Conservation (phyloP, 306 rosid genomes). For the Fagus sylvatica region DNA sequence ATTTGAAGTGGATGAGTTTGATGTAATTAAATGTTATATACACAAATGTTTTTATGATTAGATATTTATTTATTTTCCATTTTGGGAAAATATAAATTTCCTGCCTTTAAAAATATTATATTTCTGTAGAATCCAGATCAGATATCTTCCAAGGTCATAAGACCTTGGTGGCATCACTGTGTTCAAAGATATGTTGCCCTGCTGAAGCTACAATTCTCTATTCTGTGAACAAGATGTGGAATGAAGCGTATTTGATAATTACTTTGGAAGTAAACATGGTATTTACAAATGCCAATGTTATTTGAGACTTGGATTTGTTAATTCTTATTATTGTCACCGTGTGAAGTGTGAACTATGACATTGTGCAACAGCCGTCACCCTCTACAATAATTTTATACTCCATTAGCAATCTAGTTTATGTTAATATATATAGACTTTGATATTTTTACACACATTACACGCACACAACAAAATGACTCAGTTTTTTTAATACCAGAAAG, state of each 20-base stretch:
- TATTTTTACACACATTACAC: neutral
- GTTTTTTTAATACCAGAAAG: neutral
- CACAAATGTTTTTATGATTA: no score
- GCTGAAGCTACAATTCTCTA: conserved; percentile 51
- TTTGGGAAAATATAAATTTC: neutral
- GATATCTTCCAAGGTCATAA: no score
- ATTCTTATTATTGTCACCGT: no score
- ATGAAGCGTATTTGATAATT: neutral
- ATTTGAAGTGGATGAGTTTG: no score
- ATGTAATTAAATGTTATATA: no score
- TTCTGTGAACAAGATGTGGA: neutral
- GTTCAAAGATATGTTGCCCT: conserved; percentile 62
- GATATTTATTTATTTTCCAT: no score
- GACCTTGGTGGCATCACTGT: conserved; percentile 43
- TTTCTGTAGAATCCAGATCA: conserved; percentile 28
- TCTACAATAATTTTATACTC: neutral
- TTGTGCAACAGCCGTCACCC: neutral
- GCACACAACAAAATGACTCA: neutral
- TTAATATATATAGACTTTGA: no score
- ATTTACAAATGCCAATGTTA: no score
- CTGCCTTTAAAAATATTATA: conserved; percentile 8
- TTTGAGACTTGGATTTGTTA: no score
- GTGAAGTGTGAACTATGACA: conserved; percentile 12
- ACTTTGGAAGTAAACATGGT: neutral
- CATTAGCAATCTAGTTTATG: neutral